Base-by-base conservation (phyloP, 2,329 filamentous ascomycete genomes). In the Penicillium decumbens region DNA sequence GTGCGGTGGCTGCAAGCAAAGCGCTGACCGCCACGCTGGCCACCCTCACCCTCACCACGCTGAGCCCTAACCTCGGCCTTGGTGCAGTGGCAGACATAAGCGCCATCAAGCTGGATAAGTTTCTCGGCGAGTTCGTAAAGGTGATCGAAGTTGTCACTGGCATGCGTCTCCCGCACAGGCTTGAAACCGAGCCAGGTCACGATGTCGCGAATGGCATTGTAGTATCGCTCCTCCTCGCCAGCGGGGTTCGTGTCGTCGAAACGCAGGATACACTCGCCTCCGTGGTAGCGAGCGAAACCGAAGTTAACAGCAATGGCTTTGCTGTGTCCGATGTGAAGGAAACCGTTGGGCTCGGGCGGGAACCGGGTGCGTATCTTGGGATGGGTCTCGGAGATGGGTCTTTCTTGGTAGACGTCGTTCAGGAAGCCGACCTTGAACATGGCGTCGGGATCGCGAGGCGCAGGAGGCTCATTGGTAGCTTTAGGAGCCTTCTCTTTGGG, bases 271-370 rank as follows among this genome's bases (percentile, higher is more conserved):
- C 83, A 87, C 54, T 84, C 77, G 50, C 92, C 92, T 30, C 86
- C 87, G 66, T 95, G 88, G 65, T 85, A 84, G 64, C 81, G 83
- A 12, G 93, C 92, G 68, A 96, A 97, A 6, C 92, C 92, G 72
- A 97, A 97, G 73, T 97, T 96, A 70, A 97, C 83, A 0, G 89
- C 87, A 68, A 97, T 96, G 20, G 93, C 92, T 75, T 97, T 97
- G 57, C 87, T 88, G 67, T 97, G 93, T 18, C 92, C 92, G 60
- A 97, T 87, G 66, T 96, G 91, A 8, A 96, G 80, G 68, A 87
- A 96, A 47, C 92, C 93, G 69, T 97, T 97, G 41, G 93, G 93
- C 72, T 92, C 88, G 18, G 88, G 88, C 2, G 88, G 88, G 65
- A 92, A 91, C 58, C 87, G 82, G 3, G 87, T 90, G 42, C 85